Conservation (phyloP, 73 alveolate species). For the Paraurostyla sp. region DNA sequence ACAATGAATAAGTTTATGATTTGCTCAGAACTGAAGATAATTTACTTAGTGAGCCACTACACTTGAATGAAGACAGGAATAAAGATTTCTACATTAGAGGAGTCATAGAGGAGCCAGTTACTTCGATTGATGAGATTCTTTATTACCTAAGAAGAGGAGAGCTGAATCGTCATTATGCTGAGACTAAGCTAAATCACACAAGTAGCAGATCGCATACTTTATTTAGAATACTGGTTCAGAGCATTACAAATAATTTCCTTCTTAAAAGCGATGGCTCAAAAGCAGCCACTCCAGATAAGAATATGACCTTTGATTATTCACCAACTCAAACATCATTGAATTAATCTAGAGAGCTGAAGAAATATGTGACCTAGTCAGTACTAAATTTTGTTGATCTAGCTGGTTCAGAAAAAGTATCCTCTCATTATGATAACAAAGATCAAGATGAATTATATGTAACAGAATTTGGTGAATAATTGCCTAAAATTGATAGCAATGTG, state of each 20-base stretch:
- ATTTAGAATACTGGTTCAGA: constrained; percentile 69
- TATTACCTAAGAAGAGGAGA: constrained; percentile 82
- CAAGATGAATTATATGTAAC: constrained; percentile 13
- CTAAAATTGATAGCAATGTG: constrained; percentile 35
- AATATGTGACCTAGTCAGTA: constrained; percentile 73
- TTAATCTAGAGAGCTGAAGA: constrained; percentile 1
- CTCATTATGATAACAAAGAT: constrained; percentile 59
- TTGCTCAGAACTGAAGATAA: constrained; percentile 38
- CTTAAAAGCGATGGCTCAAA: background rate
- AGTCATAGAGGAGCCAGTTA: constrained; percentile 78
- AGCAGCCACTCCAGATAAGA: constrained; percentile 7
- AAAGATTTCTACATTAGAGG: constrained; percentile 85
- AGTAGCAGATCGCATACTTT: constrained; percentile 89
- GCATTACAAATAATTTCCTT: constrained; percentile 66
- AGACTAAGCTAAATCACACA: constrained; percentile 81
- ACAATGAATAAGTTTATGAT: constrained; percentile 66
- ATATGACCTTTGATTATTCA: background rate
- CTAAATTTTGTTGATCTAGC: constrained; percentile 95
- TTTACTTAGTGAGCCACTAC: constrained; percentile 61
- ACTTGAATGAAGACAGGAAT: constrained; percentile 68
- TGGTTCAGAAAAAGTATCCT: constrained; percentile 93
- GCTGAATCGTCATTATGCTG: constrained; percentile 81
- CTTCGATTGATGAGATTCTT: constrained; percentile 78
- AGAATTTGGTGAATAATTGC: constrained; percentile 35
- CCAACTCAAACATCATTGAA: background rate